Base-by-base conservation (phyloP, 78 protist species). In the Dictyostelium firmibasis region DNA sequence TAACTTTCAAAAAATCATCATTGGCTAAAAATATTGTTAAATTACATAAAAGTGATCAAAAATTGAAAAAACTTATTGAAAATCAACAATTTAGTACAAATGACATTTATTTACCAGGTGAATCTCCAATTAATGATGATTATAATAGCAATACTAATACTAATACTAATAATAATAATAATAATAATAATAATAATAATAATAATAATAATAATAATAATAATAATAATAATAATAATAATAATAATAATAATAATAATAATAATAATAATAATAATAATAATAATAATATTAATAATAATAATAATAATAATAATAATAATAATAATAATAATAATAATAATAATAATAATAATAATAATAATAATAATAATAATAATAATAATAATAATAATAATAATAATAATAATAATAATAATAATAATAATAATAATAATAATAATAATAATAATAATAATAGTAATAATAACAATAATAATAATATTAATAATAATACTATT, bases 11-110 rank as follows among this genome's bases (percentile, higher is more conserved):
- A 35, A 87, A 79, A n/a, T 14, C 53, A 60, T 14, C 69, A n/a
- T 41, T 87, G 1, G 18, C 8, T 1, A 87, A 87, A 38, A 76
- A 87, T 20, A n/a, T 87, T 1, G 85, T 64, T 9, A 87, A 87
- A 44, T 31, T 87, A 18, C 75, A 79, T 57, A 44, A 60, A 43
- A 78, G 85, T 20, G 93, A 87, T 67, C 53, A 36, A 23, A 25
- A 33, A 29, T 23, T 87, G 7, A 13, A 62, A 10, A 62, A 78
- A 76, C 11, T 87, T 16, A 25, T 87, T 2, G 76, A 79, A 11
- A 33, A 9, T 29, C 85, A 79, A 79, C 29, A 20, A 50, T 79
- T 47, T 47, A 23, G 20, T 8, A 29, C 85, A 18, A 47, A 18
- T 13, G 69, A 79, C 29, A 47, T 79, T 29, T 79, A 79, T 50